These are phyloP conservation scores for Immersiporthe knoxdaviesiana DNA, from an alignment of 2,329 filamentous ascomycete species.

Conservation along the genomic window DNA sequence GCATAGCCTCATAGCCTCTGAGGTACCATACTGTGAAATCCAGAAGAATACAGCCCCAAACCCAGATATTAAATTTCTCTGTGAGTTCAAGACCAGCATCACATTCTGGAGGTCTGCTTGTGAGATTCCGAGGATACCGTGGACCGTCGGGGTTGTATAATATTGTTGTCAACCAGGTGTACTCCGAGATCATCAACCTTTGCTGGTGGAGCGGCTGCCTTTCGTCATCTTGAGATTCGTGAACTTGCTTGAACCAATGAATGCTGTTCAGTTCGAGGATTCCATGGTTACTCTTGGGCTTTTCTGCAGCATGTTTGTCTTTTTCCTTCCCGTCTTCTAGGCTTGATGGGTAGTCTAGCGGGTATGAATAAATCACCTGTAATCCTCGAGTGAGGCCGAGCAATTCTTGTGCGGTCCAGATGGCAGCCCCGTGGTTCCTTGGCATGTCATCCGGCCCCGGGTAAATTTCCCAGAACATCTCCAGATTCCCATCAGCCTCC, in stretches of 20 bases:
- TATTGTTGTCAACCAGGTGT: no score
- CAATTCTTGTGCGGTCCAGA: conserved; percentile 1
- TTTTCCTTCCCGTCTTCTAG: neutral
- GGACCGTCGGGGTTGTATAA: no score
- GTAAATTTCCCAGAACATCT: conserved; percentile 6
- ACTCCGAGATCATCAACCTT: conserved; percentile 28
- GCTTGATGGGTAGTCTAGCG: neutral
- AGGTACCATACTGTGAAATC: conserved; percentile 23
- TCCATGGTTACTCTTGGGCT: conserved; percentile 22
- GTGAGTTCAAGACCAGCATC: conserved; percentile 8
- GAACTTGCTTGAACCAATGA: conserved; percentile 19
- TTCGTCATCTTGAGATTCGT: neutral
- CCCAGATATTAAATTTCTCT: conserved; percentile 23
- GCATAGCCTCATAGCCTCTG: conserved; percentile 8
- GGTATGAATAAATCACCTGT: conserved; percentile 16
- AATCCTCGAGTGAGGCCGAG: conserved; percentile 11
- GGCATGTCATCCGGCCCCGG: neutral
- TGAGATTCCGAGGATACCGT: conserved; percentile 4
- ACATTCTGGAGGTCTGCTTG: conserved; percentile 18
- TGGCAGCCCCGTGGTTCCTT: neutral
- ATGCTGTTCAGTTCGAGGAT: conserved; percentile 30
- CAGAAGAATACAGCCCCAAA: conserved; percentile 11
- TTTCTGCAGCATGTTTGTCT: neutral
- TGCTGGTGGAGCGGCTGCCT: neutral
- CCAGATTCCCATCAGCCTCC: conserved; percentile 21